Percentiles rank a stretch among this genome's conserved stretches.
phyloP scores from a whole-genome alignment of 352 stramenopile genomes.

The Pythium folliculosum region DNA sequence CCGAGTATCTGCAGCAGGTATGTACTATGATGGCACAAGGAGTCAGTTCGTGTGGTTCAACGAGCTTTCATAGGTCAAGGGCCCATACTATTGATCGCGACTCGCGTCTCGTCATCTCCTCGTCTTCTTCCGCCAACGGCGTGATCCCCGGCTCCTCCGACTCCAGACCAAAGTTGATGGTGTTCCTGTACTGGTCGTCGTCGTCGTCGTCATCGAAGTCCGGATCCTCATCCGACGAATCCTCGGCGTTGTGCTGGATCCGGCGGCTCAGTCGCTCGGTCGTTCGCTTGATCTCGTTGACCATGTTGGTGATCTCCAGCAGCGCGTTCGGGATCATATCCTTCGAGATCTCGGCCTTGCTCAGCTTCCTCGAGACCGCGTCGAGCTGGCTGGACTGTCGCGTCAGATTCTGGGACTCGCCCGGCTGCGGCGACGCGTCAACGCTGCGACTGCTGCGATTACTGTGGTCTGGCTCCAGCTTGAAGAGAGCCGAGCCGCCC shows the following conservation, averaged over 20 bases:
- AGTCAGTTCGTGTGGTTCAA: background rate
- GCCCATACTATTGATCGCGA: conserved; percentile 35
- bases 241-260: conserved; percentile 35
- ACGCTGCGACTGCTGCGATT: background rate
- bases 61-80: background rate
- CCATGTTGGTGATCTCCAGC: conserved; percentile 67
- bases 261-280: conserved; percentile 56
- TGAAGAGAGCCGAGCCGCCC: background rate
- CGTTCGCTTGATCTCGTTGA: conserved; percentile 71
- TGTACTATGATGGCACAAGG: conserved; percentile 13
- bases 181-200: conserved; percentile 29
- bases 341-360: conserved; percentile 47
- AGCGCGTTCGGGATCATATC: conserved; percentile 60
- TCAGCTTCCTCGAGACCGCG: conserved; percentile 55
- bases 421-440: background rate
- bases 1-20: conserved; percentile 11
- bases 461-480: background rate
- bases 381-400: conserved; percentile 36
- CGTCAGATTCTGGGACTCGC: background rate
- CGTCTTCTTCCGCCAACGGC: conserved; percentile 55
- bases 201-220: conserved; percentile 53
- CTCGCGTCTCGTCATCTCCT: conserved; percentile 62
- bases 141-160: conserved; percentile 29
- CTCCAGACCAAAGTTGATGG: conserved; percentile 31
- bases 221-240: conserved; percentile 44